Percentiles rank a stretch among this genome's conserved stretches.
These are phyloP conservation scores for Pleurotus platypus DNA, from an alignment of 768 basidiomycete species.

Conservation along the genomic window DNA sequence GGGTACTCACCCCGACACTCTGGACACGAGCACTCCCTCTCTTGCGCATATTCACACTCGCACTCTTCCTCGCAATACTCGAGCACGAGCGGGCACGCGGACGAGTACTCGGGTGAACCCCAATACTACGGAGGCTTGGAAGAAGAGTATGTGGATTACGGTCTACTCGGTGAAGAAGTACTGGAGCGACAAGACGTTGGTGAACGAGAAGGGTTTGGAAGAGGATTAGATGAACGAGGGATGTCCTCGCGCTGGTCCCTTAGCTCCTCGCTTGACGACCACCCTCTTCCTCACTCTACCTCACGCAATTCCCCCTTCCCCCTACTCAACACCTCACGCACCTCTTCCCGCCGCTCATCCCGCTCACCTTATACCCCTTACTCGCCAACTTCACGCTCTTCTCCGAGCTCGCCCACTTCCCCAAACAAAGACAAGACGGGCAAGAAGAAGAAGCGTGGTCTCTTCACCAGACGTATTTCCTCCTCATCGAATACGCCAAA, in stretches of 20 bases:
- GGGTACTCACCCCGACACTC: no score
- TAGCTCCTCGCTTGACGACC: neutral
- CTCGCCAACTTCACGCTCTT: no score
- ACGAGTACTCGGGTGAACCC: neutral
- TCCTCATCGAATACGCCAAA: no score
- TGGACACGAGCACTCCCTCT: neutral
- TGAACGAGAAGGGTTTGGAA: neutral
- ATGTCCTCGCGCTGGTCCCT: slow-evolving; percentile 1
- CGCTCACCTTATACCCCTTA: no score
- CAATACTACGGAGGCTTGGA: neutral
- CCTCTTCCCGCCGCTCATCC: no score
- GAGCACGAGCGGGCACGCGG: neutral
- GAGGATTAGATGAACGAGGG: neutral
- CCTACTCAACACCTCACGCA: no score
- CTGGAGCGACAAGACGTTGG: neutral
- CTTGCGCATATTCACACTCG: neutral
- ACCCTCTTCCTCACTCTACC: neutral
- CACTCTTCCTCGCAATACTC: neutral
- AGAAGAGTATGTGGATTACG: neutral
- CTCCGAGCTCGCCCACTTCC: no score
- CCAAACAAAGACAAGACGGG: no score
- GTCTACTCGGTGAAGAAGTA: neutral
- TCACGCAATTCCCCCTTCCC: neutral
- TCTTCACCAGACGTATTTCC: no score
- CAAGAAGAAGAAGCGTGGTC: no score